phyloP scores from a whole-genome alignment of 2,329 filamentous ascomycete species.

The Cadophora luteo-olivacea region DNA sequence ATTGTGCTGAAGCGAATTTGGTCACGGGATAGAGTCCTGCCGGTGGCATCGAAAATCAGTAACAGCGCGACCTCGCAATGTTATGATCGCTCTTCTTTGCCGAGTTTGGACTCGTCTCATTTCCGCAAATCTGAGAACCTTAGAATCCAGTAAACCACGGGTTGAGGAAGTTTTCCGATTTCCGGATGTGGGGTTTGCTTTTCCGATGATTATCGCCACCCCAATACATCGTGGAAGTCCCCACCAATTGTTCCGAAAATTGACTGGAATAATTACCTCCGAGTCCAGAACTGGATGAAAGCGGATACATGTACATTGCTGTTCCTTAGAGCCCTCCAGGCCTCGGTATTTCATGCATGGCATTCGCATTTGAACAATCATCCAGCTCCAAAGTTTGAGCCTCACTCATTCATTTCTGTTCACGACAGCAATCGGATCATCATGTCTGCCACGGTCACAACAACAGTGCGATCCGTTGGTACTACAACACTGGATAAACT shows the following conservation, averaged over 20 bases:
- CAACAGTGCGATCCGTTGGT: neutral
- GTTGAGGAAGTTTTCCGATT: neutral
- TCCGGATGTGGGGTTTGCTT: neutral
- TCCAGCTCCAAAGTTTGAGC: neutral
- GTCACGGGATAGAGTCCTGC: neutral
- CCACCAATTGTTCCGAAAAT: neutral
- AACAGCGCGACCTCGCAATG: neutral
- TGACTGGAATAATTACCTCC: neutral
- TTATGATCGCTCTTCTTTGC: neutral
- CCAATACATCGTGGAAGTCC: neutral
- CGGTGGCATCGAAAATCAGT: neutral
- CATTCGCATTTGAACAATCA: conserved; percentile 6
- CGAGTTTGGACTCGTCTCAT: neutral
- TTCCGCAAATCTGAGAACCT: neutral
- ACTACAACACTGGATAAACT: neutral
- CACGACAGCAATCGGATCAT: neutral
- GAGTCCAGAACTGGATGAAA: neutral
- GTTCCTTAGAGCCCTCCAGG: neutral
- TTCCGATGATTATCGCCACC: neutral
- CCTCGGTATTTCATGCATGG: conserved; percentile 6
- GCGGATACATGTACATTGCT: neutral
- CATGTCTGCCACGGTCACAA: conserved; percentile 17
- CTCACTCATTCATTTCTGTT: neutral
- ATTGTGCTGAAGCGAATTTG: conserved; percentile 6
- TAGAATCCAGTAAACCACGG: neutral